These are phyloP conservation scores for Styphnolobium japonicum DNA, from an alignment of 306 rosid genomes.

Conservation along the genomic window DNA sequence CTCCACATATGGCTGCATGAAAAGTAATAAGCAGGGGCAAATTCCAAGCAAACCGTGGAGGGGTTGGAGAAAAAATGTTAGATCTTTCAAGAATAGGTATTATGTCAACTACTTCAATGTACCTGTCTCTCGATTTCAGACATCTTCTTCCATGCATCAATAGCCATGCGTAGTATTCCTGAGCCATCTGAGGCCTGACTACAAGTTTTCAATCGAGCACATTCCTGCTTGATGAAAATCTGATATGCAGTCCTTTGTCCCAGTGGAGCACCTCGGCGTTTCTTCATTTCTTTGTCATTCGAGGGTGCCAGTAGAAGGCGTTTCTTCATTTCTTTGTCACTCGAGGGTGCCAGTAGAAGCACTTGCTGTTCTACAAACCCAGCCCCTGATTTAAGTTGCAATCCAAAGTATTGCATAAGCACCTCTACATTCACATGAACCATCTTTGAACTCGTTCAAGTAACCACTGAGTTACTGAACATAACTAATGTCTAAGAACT, in stretches of 20 bases:
- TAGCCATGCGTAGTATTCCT: conserved; percentile 2
- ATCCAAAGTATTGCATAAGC: conserved; percentile 14
- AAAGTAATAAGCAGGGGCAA: not conserved
- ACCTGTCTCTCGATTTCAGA: conserved; percentile 41
- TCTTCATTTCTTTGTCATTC: conserved; percentile 25
- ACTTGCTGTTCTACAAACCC: not conserved
- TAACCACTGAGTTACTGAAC: not conserved
- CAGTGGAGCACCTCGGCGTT: not conserved
- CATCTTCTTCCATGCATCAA: conserved; percentile 38
- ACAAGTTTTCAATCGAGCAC: conserved; percentile 34
- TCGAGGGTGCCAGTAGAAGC: not conserved
- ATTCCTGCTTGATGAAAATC: conserved; percentile 43
- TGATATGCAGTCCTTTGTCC: conserved; percentile 35
- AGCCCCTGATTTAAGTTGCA: conserved; percentile 13
- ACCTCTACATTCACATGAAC: not conserved
- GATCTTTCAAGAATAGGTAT: not conserved
- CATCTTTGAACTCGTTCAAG: not conserved
- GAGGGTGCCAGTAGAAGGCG: not conserved
- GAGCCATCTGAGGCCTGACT: not conserved
- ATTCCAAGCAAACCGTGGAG: not conserved
- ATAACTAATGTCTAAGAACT: not conserved
- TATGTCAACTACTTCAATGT: not conserved
- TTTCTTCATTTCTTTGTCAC: conserved; percentile 28
- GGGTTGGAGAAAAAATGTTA: not conserved
- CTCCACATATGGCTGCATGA: conserved; percentile 38